phyloP scores from a whole-genome alignment of 2,329 filamentous ascomycete species.

The Teratosphaeria zuluensis region DNA sequence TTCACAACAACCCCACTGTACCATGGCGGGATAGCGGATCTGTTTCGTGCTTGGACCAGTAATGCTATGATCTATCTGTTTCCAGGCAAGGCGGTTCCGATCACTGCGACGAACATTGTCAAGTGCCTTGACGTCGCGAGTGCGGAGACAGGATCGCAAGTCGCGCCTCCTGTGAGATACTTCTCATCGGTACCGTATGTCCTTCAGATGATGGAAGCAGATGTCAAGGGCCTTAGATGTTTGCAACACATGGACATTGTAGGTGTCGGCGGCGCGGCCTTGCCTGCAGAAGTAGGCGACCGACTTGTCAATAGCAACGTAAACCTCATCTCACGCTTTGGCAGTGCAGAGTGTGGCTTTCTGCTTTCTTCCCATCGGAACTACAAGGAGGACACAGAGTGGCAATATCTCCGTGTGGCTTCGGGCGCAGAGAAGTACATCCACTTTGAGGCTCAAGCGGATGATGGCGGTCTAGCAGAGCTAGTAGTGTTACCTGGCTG shows the following conservation, averaged over 20 bases:
- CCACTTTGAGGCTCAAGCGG: constrained; percentile 36
- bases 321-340: constrained; percentile 52
- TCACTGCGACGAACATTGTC: constrained; percentile 47
- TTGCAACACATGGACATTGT: constrained; percentile 50
- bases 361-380: constrained; percentile 52
- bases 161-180: constrained; percentile 37
- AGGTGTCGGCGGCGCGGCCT: constrained; percentile 53
- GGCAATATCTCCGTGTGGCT: constrained; percentile 48
- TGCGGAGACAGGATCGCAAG: not conserved
- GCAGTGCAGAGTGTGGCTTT: constrained; percentile 58
- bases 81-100: constrained; percentile 45
- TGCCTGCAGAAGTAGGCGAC: constrained; percentile 46
- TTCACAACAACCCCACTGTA: constrained; percentile 59
- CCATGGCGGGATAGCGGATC: constrained; percentile 55
- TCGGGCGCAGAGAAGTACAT: constrained; percentile 26
- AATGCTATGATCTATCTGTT: constrained; percentile 54
- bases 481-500: constrained; percentile 47
- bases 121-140: constrained; percentile 36
- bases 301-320: constrained; percentile 42
- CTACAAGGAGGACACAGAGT: constrained; percentile 46
- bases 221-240: constrained; percentile 31
- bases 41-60: constrained; percentile 53
- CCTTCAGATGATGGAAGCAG: constrained; percentile 43
- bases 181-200: constrained; percentile 55
- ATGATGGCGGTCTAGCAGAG: constrained; percentile 37